A percentile compares a stretch with the other conserved stretches of the same genome.
These are phyloP conservation scores for Arthrocladium fulminans DNA, from an alignment of 2,329 filamentous ascomycete genomes.

Conservation along the genomic window DNA sequence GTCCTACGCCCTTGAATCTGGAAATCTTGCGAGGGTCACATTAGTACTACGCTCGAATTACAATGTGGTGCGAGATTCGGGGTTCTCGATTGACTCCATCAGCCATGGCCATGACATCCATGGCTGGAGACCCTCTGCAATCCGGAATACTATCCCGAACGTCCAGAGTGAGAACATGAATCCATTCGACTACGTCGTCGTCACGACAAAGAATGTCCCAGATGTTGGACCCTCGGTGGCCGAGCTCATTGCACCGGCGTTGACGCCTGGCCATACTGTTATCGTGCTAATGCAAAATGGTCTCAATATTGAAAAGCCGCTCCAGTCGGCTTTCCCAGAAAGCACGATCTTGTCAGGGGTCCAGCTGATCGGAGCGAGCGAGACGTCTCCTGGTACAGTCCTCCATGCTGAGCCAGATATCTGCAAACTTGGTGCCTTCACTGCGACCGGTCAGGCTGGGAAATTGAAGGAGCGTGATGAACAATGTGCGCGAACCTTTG, in stretches of 20 bases:
- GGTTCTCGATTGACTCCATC: conserved; percentile 48
- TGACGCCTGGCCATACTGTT: conserved; percentile 43
- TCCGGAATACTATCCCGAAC: conserved; percentile 43
- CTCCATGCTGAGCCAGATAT: conserved; percentile 46
- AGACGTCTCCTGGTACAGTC: conserved; percentile 40
- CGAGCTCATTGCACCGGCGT: conserved; percentile 44
- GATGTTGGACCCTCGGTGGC: conserved; percentile 43
- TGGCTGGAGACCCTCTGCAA: conserved; percentile 42
- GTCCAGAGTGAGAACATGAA: conserved; percentile 22
- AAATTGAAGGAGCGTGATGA: conserved; percentile 27
- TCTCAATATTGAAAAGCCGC: conserved; percentile 52
- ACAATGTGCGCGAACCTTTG: conserved; percentile 30
- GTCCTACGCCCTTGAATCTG: conserved; percentile 47
- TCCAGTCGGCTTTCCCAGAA: conserved; percentile 42
- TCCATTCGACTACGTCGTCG: conserved; percentile 48
- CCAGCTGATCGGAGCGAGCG: conserved; percentile 44
- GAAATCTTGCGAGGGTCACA: conserved; percentile 45
- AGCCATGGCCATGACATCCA: conserved; percentile 43
- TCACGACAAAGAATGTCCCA: conserved; percentile 51
- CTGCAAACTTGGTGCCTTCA: conserved; percentile 41
- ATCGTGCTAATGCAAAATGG: conserved; percentile 56
- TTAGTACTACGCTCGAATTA: conserved; percentile 52
- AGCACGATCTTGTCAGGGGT: conserved; percentile 48
- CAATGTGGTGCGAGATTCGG: conserved; percentile 38
- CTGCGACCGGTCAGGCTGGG: conserved; percentile 11